These are phyloP conservation scores for Citrus australasica DNA, from an alignment of 345 rosid species.

Conservation along the genomic window DNA sequence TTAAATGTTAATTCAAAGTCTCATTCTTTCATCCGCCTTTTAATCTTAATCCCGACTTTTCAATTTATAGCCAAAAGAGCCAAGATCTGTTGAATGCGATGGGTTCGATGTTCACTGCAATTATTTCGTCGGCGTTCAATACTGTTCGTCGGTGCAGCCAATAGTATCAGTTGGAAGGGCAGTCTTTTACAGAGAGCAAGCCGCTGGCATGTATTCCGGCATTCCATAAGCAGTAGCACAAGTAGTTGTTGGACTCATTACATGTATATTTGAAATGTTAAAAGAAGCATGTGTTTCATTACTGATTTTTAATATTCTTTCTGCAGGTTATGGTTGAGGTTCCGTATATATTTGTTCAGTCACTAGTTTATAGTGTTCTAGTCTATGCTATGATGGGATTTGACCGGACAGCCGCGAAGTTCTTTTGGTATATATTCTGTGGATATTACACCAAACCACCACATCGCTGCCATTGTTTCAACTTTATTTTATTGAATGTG, in stretches of 20 bases:
- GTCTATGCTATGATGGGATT: no score
- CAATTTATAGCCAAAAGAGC: slow-evolving; percentile 22
- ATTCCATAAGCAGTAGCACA: slow-evolving; percentile 51
- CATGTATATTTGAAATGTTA: background rate
- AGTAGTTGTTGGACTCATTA: slow-evolving; percentile 13
- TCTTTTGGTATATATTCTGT: no score
- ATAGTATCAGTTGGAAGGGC: slow-evolving; percentile 56
- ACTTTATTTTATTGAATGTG: background rate
- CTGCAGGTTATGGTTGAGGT: no score
- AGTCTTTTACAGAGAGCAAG: slow-evolving; percentile 43
- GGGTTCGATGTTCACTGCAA: slow-evolving; percentile 80
- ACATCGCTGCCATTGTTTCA: background rate
- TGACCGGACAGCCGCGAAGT: no score
- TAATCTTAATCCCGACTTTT: background rate
- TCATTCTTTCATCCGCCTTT: background rate
- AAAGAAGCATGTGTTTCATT: background rate
- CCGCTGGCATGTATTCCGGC: slow-evolving; percentile 56
- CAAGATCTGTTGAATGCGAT: slow-evolving; percentile 63
- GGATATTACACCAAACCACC: background rate
- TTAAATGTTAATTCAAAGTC: background rate
- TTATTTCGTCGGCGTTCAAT: slow-evolving; percentile 72
- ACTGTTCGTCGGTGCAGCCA: slow-evolving; percentile 54
- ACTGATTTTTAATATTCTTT: background rate
- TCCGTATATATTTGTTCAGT: no score
- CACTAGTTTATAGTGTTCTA: no score